Percentiles rank a stretch among this genome's conserved stretches.
Conservation (phyloP, 306 rosid species). For the Cicer judaicum region DNA sequence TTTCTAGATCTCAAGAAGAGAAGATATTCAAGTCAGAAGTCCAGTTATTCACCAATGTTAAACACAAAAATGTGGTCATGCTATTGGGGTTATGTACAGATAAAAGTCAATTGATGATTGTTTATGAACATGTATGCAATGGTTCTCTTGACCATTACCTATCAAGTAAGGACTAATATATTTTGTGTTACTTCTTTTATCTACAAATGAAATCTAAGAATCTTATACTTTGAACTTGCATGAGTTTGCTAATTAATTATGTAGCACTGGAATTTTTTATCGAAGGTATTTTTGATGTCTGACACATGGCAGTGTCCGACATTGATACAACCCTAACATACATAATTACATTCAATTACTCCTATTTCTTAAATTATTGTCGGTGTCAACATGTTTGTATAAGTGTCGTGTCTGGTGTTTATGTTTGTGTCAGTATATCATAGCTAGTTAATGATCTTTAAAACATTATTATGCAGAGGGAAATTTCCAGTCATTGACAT, state of each 20-base stretch:
- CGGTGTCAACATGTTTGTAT: too few species aligned
- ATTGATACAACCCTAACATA: too few species aligned
- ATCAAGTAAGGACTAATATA: conserved; percentile 59
- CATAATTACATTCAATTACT: too few species aligned
- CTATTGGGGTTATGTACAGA: conserved; percentile 70
- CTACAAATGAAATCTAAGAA: neutral
- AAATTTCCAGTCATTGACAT: conserved; percentile 56
- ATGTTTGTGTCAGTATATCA: too few species aligned
- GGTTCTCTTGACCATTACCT: conserved; percentile 74
- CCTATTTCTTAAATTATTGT: too few species aligned
- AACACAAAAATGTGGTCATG: conserved; percentile 77
- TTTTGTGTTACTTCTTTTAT: conserved; percentile 9
- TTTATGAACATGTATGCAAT: conserved; percentile 77
- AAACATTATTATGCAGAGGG: conserved; percentile 58
- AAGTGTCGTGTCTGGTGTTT: too few species aligned
- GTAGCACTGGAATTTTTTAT: too few species aligned
- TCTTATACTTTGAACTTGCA: conserved; percentile 22
- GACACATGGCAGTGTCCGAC: too few species aligned
- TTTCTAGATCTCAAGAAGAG: conserved; percentile 58
- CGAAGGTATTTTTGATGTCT: too few species aligned
- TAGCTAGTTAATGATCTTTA: neutral
- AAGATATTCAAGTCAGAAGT: conserved; percentile 62
- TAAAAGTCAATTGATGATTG: conserved; percentile 58
- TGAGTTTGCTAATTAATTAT: conserved; percentile 15
- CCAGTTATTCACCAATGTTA: conserved; percentile 57